Evolutionary conservation across 192 early-diverging fungal species (phyloP).

Genomic region (Haplosporangium gracile): DNA sequence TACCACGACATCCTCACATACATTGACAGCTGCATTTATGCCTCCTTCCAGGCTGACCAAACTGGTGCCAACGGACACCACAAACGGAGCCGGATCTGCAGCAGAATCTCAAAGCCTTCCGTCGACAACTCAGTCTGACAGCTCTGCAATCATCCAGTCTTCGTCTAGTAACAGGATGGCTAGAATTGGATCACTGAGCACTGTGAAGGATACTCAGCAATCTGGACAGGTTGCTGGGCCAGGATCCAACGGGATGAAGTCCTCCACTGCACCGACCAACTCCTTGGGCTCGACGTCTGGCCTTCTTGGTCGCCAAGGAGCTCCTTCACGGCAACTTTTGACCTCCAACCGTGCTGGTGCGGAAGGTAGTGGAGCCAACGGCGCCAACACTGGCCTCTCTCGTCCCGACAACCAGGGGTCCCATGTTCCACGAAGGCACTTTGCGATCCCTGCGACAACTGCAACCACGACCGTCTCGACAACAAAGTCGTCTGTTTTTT

Average conservation of each 20-base stretch:
- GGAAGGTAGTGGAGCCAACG: not conserved
- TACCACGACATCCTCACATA: not conserved
- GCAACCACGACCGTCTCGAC: not conserved
- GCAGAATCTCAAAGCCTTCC: not conserved
- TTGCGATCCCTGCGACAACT: not conserved
- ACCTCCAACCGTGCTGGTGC: constrained; percentile 5
- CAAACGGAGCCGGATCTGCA: not conserved
- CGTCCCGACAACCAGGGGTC: constrained; percentile 13
- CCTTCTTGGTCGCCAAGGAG: constrained; percentile 11
- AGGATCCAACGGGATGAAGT: not conserved
- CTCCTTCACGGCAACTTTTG: constrained; percentile 14
- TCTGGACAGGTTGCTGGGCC: not conserved
- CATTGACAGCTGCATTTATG: constrained; percentile 6
- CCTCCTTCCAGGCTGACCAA: constrained; percentile 28
- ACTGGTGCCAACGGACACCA: not conserved
- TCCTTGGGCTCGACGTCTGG: not conserved
- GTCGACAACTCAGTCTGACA: not conserved
- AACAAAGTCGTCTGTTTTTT: constrained; percentile 19
- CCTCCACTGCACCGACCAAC: not conserved
- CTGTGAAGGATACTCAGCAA: constrained; percentile 5
- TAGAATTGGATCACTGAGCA: not conserved
- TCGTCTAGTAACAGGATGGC: not conserved
- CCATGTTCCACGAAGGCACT: constrained; percentile 2
- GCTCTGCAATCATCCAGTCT: not conserved
- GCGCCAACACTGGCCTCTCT: constrained; percentile 10